phyloP scores from a whole-genome alignment of 208 protist species.

The Leishmania mexicana region DNA sequence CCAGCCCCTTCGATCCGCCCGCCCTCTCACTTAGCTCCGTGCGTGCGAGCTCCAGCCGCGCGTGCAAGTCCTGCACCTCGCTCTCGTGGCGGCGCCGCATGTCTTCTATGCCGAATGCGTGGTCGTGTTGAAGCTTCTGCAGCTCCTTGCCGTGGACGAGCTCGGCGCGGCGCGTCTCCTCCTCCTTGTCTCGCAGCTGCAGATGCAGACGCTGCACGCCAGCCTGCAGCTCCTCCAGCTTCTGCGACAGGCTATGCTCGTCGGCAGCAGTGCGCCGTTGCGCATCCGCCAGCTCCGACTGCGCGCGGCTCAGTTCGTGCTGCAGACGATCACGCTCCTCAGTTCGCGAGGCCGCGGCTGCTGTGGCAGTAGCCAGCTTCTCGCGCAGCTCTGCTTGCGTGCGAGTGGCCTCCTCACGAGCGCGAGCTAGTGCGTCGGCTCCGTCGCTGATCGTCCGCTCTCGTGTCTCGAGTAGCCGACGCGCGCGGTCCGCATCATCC shows the following conservation, averaged over 20 bases:
- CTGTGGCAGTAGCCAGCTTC: conserved; percentile 35
- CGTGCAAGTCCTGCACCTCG: conserved; percentile 50
- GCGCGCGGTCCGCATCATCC: conserved; percentile 27
- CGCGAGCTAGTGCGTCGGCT: conserved; percentile 11
- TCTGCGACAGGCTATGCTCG: conserved; percentile 28
- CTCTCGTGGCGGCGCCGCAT: conserved; percentile 36
- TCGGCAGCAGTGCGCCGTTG: conserved; percentile 39
- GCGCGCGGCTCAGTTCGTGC: conserved; percentile 43
- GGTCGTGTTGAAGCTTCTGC: conserved; percentile 42
- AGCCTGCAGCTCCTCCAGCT: conserved; percentile 41
- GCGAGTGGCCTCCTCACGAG: conserved; percentile 27
- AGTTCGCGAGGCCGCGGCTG: conserved; percentile 22
- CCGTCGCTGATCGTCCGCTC: conserved; percentile 33
- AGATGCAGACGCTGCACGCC: conserved; percentile 36
- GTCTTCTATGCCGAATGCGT: conserved; percentile 35
- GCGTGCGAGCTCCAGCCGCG: conserved; percentile 49
- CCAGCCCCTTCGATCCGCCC: conserved; percentile 49
- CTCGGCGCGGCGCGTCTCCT: conserved; percentile 37
- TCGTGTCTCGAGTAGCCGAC: conserved; percentile 27
- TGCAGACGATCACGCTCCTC: conserved; percentile 49
- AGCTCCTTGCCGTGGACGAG: conserved; percentile 48
- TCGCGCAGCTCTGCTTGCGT: conserved; percentile 42
- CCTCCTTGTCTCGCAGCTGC: conserved; percentile 60
- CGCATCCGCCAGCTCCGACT: conserved; percentile 42
- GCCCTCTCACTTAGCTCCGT: conserved; percentile 48